Evolutionary conservation across 1,284 basidiomycete species (phyloP).

Genomic region (Microbotryum saponariae): DNA sequence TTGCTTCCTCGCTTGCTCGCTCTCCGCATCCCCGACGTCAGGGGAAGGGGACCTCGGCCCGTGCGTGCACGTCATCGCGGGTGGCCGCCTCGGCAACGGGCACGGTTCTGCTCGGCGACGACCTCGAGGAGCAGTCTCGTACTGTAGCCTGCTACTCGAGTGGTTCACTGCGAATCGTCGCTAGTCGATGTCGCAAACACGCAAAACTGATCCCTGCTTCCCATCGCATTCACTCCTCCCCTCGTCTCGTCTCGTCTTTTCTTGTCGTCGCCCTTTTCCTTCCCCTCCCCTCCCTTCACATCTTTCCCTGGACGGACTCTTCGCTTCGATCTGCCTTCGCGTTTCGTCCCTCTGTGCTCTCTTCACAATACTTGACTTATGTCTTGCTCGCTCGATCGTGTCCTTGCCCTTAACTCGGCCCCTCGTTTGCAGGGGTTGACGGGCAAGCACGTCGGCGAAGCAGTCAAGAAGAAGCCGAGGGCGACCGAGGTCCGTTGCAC

Average conservation of each 20-base stretch:
- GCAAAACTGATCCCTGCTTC: not conserved
- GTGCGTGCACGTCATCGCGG: not conserved
- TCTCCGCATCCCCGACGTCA: no score
- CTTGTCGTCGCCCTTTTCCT: not conserved
- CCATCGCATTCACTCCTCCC: not conserved
- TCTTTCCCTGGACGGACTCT: slow-evolving; percentile 29
- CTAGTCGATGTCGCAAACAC: not conserved
- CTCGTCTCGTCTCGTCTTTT: not conserved
- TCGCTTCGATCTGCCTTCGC: slow-evolving; percentile 32
- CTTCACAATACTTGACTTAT: slow-evolving; percentile 10
- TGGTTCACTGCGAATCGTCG: not conserved
- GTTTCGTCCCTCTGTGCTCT: slow-evolving; percentile 9
- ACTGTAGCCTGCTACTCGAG: not conserved
- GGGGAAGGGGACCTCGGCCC: not conserved
- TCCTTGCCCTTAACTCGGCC: slow-evolving; percentile 3
- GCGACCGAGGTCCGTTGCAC: slow-evolving; percentile 36
- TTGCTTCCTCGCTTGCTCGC: not conserved
- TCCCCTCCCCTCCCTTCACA: slow-evolving; percentile 25
- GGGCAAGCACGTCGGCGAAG: slow-evolving; percentile 34
- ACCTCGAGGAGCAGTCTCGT: no score
- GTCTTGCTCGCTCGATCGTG: slow-evolving; percentile 33
- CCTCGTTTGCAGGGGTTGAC: slow-evolving; percentile 5
- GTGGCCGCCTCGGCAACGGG: no score
- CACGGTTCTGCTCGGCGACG: no score
- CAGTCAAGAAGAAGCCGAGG: slow-evolving; percentile 37